Percentiles rank a stretch among this genome's conserved stretches.
These are phyloP conservation scores for Papiliotrema terrestris DNA, from an alignment of 1,284 basidiomycete species.

Conservation along the genomic window DNA sequence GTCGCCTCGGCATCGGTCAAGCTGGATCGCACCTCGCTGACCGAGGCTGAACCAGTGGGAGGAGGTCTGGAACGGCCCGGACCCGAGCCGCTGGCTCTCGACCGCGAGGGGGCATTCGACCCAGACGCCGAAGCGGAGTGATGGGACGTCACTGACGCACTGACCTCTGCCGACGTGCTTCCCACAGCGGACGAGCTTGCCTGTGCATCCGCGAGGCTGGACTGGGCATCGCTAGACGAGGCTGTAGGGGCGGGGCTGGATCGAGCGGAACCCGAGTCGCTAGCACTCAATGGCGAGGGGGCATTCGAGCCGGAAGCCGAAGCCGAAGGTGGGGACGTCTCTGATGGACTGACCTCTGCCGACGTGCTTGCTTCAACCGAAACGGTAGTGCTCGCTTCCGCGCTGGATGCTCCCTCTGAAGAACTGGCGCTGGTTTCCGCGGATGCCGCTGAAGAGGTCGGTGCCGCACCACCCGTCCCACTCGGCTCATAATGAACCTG, in stretches of 20 bases:
- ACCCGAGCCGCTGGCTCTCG: background rate
- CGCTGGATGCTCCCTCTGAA: background rate
- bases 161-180: background rate
- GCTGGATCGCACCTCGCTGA: no score
- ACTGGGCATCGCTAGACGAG: no score
- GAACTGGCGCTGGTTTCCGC: background rate
- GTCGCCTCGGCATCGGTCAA: slow-evolving; percentile 5
- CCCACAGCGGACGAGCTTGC: no score
- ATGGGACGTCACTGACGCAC: no score
- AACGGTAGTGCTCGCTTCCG: background rate
- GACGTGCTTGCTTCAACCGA: background rate
- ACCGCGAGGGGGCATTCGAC: background rate
- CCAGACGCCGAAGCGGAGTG: no score
- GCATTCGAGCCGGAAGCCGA: background rate
- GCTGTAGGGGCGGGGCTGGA: no score
- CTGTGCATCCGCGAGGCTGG: no score
- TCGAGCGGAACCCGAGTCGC: no score
- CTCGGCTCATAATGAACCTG: slow-evolving; percentile 17
- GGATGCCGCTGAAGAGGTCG: background rate
- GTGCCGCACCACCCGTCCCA: background rate
- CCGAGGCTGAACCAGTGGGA: no score
- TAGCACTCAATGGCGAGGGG: background rate
- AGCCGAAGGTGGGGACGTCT: background rate
- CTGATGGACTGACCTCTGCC: background rate
- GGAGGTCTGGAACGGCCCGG: no score